Evolutionary conservation across 2,329 filamentous ascomycete species (phyloP), one percentile per base, ranked within the genome.

Genomic region (Fusarium abutilonis): DNA sequence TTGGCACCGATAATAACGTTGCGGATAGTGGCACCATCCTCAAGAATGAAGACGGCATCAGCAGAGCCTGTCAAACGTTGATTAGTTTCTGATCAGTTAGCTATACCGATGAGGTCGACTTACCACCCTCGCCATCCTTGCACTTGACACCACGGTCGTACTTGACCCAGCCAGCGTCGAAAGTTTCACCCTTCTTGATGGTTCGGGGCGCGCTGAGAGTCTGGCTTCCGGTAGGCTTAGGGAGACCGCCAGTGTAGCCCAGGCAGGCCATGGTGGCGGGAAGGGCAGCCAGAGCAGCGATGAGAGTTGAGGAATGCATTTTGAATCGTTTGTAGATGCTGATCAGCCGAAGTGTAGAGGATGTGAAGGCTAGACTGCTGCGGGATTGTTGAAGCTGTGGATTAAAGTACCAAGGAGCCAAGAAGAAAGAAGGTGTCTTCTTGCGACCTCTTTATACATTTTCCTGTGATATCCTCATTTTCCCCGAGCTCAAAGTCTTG

Each of bases 1-100:
- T 79, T 70, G 40, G 72, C 68, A 49, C 79, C 79, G 38, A 81
- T 80, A 63, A 80, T 80, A 32, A 76, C 79, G 63, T 80, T 81
- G 55, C 69, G 73, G 52, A 81, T 72, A 4, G 76, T 79, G 14
- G 77, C 79, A 13, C 78, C 78, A 3, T 73, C 58, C 39, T 73
- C 68, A 39, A 79, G 72, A 53, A 76, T 65, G 64, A 79, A 79
- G 56, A 79, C 76, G 29, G 76, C 76, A 34, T 81, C 63, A 14
- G 38, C 39, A 19, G 19, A 39, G 26, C 42, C 43, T 53, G n/a
- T 4, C 8, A 4, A n/a, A 9, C 5, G 7, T 36, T 23, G 23
- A 15, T 35, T 15, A 15, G 17, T 43, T 9, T 10, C 3, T 15
- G 6, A 9, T 10, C 4, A 2, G 14, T 10, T 10, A n/a, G 11